Conservation (phyloP, 1,284 basidiomycete genomes). For the Garcileccinum viscosum region DNA sequence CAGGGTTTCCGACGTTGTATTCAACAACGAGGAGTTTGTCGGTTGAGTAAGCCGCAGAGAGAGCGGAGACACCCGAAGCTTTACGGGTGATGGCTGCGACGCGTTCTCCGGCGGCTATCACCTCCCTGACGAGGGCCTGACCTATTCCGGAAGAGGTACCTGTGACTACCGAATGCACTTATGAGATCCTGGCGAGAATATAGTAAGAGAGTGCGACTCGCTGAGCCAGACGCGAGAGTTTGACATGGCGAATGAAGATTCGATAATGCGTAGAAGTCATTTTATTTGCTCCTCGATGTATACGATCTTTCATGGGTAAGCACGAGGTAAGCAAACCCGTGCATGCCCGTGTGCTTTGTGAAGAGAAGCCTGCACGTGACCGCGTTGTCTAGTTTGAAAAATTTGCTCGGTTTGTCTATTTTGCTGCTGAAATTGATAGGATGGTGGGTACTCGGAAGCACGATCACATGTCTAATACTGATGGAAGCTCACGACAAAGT, state of each 20-base stretch:
- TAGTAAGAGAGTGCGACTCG: constrained; percentile 9
- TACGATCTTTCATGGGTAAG: too few relatives aligned
- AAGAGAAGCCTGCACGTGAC: too few relatives aligned
- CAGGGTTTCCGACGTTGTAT: constrained; percentile 28
- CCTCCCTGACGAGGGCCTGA: constrained; percentile 26
- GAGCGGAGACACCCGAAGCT: constrained; percentile 20
- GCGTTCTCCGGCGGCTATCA: constrained; percentile 29
- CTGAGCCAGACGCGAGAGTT: constrained; percentile 35
- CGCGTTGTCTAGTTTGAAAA: too few relatives aligned
- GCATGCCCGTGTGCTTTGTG: neutral
- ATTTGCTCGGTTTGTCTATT: too few relatives aligned
- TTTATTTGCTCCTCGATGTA: constrained; percentile 24
- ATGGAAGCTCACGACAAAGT: neutral
- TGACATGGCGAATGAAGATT: constrained; percentile 13
- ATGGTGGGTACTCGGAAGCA: neutral
- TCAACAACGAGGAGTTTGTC: constrained; percentile 30
- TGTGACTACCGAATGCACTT: constrained; percentile 19
- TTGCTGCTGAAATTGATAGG: too few relatives aligned
- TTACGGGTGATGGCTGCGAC: constrained; percentile 33
- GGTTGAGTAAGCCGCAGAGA: constrained; percentile 20
- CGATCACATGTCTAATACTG: neutral
- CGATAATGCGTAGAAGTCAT: neutral
- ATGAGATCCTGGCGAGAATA: constrained; percentile 4
- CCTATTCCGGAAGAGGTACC: constrained; percentile 34
- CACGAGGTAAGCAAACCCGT: neutral